These are phyloP conservation scores for Dipteronia sinensis DNA, from an alignment of 345 rosid species.

Conservation along the genomic window DNA sequence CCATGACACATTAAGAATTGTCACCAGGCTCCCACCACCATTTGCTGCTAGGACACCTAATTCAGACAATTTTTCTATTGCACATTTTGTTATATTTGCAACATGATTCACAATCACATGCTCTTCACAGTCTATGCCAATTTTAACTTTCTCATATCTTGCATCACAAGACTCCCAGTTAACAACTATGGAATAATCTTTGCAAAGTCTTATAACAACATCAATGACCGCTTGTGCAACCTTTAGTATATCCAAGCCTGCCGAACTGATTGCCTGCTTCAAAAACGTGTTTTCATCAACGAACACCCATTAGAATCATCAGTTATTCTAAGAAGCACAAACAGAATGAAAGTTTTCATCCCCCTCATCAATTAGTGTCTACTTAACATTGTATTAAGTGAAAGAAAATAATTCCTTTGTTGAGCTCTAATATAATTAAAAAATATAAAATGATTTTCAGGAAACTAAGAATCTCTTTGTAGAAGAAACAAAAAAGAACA, in stretches of 20 bases:
- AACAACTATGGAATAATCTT: slow-evolving; percentile 47
- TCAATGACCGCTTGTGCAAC: slow-evolving; percentile 62
- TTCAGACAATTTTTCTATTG: slow-evolving; percentile 62
- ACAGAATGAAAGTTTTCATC: neutral
- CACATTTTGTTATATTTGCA: slow-evolving; percentile 43
- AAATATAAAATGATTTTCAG: neutral
- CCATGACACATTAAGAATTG: slow-evolving; percentile 88
- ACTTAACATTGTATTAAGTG: neutral
- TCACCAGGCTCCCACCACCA: slow-evolving; percentile 82
- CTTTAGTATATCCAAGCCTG: slow-evolving; percentile 59
- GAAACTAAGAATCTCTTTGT: neutral
- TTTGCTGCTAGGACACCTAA: slow-evolving; percentile 76
- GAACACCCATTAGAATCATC: slow-evolving; percentile 3
- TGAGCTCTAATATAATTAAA: neutral
- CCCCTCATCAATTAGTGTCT: slow-evolving; percentile 5
- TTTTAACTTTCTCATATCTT: slow-evolving; percentile 30
- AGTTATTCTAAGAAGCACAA: neutral
- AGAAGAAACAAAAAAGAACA: neutral
- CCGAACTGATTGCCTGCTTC: slow-evolving; percentile 58
- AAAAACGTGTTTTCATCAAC: slow-evolving; percentile 14
- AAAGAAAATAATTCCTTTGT: neutral
- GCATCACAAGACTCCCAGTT: slow-evolving; percentile 39
- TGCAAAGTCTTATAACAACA: slow-evolving; percentile 60
- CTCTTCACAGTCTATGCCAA: slow-evolving; percentile 30
- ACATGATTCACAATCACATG: slow-evolving; percentile 39